Base-by-base conservation (phyloP, 176 grass and related monocot species). In the Hsuehochloa calcarea region DNA sequence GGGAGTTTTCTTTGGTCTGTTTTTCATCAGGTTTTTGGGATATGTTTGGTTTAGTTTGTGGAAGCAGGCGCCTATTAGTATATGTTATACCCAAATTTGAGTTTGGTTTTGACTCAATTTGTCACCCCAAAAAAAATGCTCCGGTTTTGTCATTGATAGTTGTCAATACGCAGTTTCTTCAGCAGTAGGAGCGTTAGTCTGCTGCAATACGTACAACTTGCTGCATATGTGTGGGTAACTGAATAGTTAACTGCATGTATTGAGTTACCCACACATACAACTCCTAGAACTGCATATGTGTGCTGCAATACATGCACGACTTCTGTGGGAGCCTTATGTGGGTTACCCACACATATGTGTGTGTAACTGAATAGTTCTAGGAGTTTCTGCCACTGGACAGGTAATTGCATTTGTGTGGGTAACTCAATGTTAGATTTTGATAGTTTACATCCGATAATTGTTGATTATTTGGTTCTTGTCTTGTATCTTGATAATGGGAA, bases 361-460 rank as follows among this genome's bases (percentile, higher is more conserved):
- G 29, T 29, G 29, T 29, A 29, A 29, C 29, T 29, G 1, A 29
- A 29, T 29, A 29, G 29, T 29, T 29, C 29, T 29, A 80, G 95
- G 95, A 70, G 95, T 98, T 87, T 98, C 93, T 73, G 90, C 95
- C 35, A 83, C 85, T 83, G 95, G 93, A 89, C 95, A 98, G 89
- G 95, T 98, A 93, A 34, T 45, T 71, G 12, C 60, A 20, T 44
- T 11, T 44, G 43, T 44, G 43, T 44, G 43, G 37, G 7, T 79
- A 55, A 45, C 59, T 74, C 14, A 74, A 23, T 17, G 6, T 41
- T 11, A 64, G 10, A 80, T 8, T 9, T 56, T 74, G 46, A 13
- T 51, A 50, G 46, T n/a, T 72, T 41, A 74, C 26, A 68, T 52
- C 5, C 0, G 20, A 69, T 46, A 65, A 46, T 68, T 40, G 37